Evolutionary conservation across 2,329 filamentous ascomycete genomes (phyloP).

Genomic region (Chaetomium globosum): DNA sequence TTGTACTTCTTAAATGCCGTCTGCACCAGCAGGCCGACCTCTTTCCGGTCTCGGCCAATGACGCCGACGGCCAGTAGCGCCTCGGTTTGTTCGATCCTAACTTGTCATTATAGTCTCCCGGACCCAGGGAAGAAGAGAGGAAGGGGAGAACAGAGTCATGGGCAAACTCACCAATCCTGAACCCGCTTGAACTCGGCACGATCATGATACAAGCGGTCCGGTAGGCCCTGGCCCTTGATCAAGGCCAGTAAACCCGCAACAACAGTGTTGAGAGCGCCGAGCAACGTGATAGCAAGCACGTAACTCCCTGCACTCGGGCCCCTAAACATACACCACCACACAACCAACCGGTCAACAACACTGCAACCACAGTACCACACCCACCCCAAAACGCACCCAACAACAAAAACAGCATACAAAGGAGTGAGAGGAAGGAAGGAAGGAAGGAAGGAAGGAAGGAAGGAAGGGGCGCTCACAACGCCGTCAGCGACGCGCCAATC

Average conservation of each 20-base stretch:
- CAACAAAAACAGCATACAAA: too few species aligned
- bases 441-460: too few species aligned
- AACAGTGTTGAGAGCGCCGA: conserved; percentile 65
- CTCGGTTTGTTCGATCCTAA: conserved; percentile 54
- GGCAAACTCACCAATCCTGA: conserved; percentile 47
- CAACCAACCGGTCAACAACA: not conserved
- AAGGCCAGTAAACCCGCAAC: conserved; percentile 64
- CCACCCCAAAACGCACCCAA: too few species aligned
- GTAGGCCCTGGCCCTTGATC: conserved; percentile 53
- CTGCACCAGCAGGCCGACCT: conserved; percentile 50
- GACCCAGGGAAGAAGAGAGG: not conserved
- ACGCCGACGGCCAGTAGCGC: conserved; percentile 48
- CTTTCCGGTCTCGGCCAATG: conserved; percentile 47
- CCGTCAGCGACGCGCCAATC: conserved; percentile 52
- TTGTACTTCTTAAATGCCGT: conserved; percentile 50
- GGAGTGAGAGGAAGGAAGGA: too few species aligned
- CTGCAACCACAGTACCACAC: too few species aligned
- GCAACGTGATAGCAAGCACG: conserved; percentile 55
- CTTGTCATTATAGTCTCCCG: not conserved
- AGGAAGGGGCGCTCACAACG: conserved; percentile 38
- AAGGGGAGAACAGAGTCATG: too few species aligned
- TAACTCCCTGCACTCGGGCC: conserved; percentile 53
- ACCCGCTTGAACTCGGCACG: conserved; percentile 51
- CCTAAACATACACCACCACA: conserved; percentile 12
- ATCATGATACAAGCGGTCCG: conserved; percentile 51